Evolutionary conservation across 1,139 yeast species (phyloP).

Genomic region (Suhomyces ambrosiae): DNA sequence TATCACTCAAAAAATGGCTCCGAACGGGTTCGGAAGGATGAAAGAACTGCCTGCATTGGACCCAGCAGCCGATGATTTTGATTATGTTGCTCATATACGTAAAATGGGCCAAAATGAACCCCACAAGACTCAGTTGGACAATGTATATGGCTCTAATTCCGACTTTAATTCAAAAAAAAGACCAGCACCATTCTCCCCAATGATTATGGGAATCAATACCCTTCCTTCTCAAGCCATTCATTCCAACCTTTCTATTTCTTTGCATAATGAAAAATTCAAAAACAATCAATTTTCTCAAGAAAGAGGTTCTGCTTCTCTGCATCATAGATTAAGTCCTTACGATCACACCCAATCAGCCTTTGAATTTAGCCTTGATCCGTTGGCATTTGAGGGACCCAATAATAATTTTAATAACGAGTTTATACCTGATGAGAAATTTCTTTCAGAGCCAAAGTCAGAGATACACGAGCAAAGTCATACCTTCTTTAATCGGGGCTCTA

Average conservation of each 20-base stretch:
- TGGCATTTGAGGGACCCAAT: constrained; percentile 39
- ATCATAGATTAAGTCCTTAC: constrained; percentile 3
- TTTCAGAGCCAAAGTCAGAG: constrained; percentile 1
- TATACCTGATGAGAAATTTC: constrained; percentile 6
- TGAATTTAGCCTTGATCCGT: constrained; percentile 36
- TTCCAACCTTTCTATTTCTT: constrained; percentile 22
- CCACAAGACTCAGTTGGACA: constrained; percentile 9
- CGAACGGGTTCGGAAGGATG: not conserved
- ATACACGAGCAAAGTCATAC: not conserved
- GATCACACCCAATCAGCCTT: constrained; percentile 16
- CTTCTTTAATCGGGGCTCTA: not conserved
- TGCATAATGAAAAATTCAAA: constrained; percentile 12
- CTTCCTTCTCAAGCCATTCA: constrained; percentile 8
- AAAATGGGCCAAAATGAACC: constrained; percentile 45
- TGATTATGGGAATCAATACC: constrained; percentile 16
- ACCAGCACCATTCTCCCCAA: constrained; percentile 41
- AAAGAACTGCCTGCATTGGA: constrained; percentile 21
- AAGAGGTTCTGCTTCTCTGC: not conserved
- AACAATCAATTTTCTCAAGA: not conserved
- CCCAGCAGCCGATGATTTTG: constrained; percentile 58
- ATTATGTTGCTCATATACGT: constrained; percentile 67
- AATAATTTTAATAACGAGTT: constrained; percentile 20
- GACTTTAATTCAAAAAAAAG: constrained; percentile 25
- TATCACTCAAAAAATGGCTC: constrained; percentile 1
- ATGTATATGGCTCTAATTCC: constrained; percentile 7